phyloP scores from a whole-genome alignment of 2,329 filamentous ascomycete species.

The Paecilomyces sp. region DNA sequence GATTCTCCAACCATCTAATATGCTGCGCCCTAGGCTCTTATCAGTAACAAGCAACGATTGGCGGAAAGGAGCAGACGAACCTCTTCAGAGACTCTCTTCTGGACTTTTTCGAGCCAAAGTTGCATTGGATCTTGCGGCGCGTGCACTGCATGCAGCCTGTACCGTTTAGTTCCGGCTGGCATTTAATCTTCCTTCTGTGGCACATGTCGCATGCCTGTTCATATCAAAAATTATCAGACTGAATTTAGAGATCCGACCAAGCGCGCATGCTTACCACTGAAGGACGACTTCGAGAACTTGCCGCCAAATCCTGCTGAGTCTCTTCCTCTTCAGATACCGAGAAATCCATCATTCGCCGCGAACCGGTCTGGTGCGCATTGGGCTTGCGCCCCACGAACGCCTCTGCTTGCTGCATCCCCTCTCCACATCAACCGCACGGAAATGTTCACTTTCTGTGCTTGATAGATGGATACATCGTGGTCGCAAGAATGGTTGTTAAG shows the following conservation, averaged over 20 bases:
- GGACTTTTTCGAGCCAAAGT: conserved; percentile 90
- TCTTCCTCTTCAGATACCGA: neutral
- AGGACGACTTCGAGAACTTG: neutral
- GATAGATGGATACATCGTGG: neutral
- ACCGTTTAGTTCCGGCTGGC: conserved; percentile 79
- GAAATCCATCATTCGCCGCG: neutral
- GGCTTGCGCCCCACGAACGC: neutral
- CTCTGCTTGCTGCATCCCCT: neutral
- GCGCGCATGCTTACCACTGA: neutral
- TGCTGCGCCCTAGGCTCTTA: conserved; percentile 67
- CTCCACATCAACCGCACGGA: neutral
- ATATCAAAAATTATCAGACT: neutral
- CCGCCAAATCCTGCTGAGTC: neutral
- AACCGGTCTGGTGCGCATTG: neutral
- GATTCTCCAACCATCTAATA: conserved; percentile 86
- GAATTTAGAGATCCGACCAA: neutral
- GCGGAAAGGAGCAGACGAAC: conserved; percentile 40
- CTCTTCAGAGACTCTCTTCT: conserved; percentile 87
- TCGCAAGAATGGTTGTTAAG: neutral
- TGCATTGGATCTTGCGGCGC: conserved; percentile 90
- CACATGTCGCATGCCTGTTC: conserved; percentile 82
- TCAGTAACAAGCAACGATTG: conserved; percentile 4
- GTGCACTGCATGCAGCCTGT: conserved; percentile 70
- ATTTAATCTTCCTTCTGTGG: conserved; percentile 81
- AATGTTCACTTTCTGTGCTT: neutral